Evolutionary conservation across 768 basidiomycete genomes (phyloP).

Genomic region (Leccinum incarnatum): DNA sequence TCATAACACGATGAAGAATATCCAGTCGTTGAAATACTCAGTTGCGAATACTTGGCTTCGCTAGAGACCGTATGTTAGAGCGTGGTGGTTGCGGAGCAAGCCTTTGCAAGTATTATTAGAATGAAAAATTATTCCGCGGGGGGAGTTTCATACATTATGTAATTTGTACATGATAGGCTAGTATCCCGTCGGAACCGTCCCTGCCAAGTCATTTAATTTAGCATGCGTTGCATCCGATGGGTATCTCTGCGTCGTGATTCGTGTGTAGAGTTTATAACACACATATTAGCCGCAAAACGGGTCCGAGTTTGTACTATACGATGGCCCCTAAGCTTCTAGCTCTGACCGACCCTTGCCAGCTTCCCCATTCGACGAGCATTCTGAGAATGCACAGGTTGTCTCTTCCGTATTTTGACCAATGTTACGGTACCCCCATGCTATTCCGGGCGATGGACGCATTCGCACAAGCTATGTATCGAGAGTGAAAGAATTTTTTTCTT

Average conservation of each 20-base stretch:
- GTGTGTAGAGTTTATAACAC: neutral
- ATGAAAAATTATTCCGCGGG: too few relatives aligned
- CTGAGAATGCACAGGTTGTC: neutral
- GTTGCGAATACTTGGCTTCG: neutral
- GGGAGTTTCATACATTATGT: too few relatives aligned
- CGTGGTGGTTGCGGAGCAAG: too few relatives aligned
- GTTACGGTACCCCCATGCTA: neutral
- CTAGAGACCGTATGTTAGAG: neutral
- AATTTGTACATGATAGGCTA: neutral
- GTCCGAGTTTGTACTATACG: slow-evolving; percentile 2
- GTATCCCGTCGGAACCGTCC: neutral
- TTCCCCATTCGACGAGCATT: neutral
- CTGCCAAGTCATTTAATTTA: neutral
- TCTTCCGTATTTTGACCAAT: neutral
- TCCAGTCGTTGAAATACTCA: neutral
- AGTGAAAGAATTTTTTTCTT: slow-evolving; percentile 30
- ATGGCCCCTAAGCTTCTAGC: slow-evolving; percentile 2
- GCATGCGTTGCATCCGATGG: too few relatives aligned
- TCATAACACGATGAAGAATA: neutral
- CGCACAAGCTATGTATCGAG: neutral
- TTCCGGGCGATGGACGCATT: slow-evolving; percentile 2
- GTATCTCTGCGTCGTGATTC: too few relatives aligned
- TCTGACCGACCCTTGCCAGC: neutral
- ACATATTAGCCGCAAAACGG: neutral
- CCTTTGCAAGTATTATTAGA: too few relatives aligned